Evolutionary conservation across 768 basidiomycete species (phyloP), one percentile per base, ranked within the genome.

Genomic region (Mycena rosella): DNA sequence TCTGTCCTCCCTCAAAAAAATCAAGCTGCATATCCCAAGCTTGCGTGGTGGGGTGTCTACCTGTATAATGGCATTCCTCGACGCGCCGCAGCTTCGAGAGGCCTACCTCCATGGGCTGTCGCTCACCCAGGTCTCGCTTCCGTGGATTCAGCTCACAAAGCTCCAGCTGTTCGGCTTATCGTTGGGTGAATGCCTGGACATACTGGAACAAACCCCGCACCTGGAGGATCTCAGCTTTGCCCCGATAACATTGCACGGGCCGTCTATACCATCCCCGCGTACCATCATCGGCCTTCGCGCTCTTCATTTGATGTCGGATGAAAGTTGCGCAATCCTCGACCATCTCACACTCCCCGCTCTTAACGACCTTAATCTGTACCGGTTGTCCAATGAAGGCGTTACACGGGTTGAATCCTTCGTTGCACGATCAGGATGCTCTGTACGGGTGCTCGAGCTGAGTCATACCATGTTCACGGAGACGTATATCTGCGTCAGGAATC

Each of bases 11-110:
- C 55, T 57, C 55, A 42, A 44, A 57, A 20, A 5, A 10, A 22
- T 57, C 26, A 42, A 17, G 44, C 24, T 57, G 26, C 22, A 7
- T 20, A 26, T 27, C 3, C 24, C 27, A 1, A 1, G 26, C 15
- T 44, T 26, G 55, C 22, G 22, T 14, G 17, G 11, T 26, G 40
- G 40, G 7, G 14, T 22, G 8, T 38, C 54, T 15, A 18, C 36
- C 17, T 44, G 26, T 10, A 44, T 44, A 0, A 57, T 40, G 29
- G 40, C 55, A 26, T 57, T 57, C n/a, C 13, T 44, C 8, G 40
- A 44, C 10, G 55, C 55, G 40, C 55, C 55, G 10, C 40, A 57
- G 27, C 55, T 57, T n/a, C 55, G 55, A 44, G 32, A 44, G 24
- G 55, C 26, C 10, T 1, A 44, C 5, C 26, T 57, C 18, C 14